Base-by-base conservation (phyloP, 345 rosid genomes). In the Adansonia digitata region DNA sequence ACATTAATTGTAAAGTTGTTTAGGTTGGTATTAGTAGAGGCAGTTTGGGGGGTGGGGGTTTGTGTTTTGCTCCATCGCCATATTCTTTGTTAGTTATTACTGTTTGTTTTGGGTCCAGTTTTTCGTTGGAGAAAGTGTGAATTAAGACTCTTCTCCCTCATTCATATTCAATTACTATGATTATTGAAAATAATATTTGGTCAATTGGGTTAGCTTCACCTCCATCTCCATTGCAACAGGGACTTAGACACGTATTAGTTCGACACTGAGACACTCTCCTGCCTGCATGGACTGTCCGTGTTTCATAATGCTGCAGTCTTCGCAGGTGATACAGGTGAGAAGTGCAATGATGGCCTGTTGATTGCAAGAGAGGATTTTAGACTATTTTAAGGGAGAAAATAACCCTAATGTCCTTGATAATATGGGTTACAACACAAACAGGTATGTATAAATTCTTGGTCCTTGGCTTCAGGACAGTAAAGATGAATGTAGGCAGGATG, bases 1-100 rank as follows among this genome's bases (percentile, higher is more conserved):
- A 71, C 85, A 78, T 84, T 24, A 84, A 84, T 82, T 86, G 90
- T 86, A 86, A 86, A 86, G 82, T 73, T 82, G 67, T 78, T 78
- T 48, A 63, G 85, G 86, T 78, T 70, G 74, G 78, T 86, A 59
- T 75, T 77, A 79, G 83, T 71, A 77, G 42, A 61, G 85, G 84
- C 81, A 75, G 63, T 74, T 82, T 57, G 63, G 35, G 64, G 65
- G 3, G 1, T 60, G 83, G 75, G 82, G 75, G 17, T 73, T 57
- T 7, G 55, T 67, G 53, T 45, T 43, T 66, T 42, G 29, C 46
- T 42, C 52, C 71, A 26, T 66, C 20, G 48, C 71, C 71, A 66
- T 42, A 48, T 13, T 63, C 8, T 24, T 66, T 66, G 53, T 66
- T 43, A 43, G 55, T 45, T 49, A 34, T 27, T 17, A 14, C 75